These are phyloP conservation scores for Drosera capensis DNA, from an alignment of 148 eudicot species.

Conservation along the genomic window DNA sequence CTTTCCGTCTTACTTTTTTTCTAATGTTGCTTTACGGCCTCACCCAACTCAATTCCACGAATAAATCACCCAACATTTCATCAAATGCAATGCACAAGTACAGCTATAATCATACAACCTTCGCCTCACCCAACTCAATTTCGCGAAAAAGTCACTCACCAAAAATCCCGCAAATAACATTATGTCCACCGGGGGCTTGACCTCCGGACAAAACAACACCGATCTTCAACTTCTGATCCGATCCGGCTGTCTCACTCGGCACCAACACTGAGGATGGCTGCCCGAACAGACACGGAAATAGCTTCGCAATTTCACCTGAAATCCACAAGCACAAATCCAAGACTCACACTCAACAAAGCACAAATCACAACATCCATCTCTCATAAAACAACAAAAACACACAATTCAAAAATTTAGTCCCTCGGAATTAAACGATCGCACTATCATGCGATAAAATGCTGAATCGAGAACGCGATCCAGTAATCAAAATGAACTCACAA, in stretches of 20 bases:
- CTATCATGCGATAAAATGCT: too few relatives aligned
- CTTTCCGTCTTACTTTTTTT: neutral
- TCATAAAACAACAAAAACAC: too few relatives aligned
- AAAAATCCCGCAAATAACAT: slow-evolving; percentile 89
- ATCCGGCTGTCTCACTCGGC: slow-evolving; percentile 34
- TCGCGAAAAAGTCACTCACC: slow-evolving; percentile 30
- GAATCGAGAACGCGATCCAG: too few relatives aligned
- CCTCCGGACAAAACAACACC: slow-evolving; percentile 95
- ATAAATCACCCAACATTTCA: too few relatives aligned
- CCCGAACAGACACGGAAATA: slow-evolving; percentile 72
- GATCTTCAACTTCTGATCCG: slow-evolving; percentile 51
- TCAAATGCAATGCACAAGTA: neutral
- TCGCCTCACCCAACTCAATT: too few relatives aligned
- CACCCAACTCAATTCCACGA: too few relatives aligned
- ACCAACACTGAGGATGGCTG: slow-evolving; percentile 73
- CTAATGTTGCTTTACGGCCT: too few relatives aligned
- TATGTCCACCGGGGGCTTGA: slow-evolving; percentile 99
- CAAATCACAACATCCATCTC: too few relatives aligned
- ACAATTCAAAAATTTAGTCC: neutral
- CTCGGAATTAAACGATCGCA: too few relatives aligned
- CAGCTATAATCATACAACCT: neutral
- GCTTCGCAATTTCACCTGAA: slow-evolving; percentile 85
- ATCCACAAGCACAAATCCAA: slow-evolving; percentile 9
- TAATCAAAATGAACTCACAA: too few relatives aligned
- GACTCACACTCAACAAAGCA: too few relatives aligned